Percentiles rank a stretch among this genome's conserved stretches.
These are phyloP conservation scores for Verbascum thapsus DNA, from an alignment of 257 asterid species.

Conservation along the genomic window DNA sequence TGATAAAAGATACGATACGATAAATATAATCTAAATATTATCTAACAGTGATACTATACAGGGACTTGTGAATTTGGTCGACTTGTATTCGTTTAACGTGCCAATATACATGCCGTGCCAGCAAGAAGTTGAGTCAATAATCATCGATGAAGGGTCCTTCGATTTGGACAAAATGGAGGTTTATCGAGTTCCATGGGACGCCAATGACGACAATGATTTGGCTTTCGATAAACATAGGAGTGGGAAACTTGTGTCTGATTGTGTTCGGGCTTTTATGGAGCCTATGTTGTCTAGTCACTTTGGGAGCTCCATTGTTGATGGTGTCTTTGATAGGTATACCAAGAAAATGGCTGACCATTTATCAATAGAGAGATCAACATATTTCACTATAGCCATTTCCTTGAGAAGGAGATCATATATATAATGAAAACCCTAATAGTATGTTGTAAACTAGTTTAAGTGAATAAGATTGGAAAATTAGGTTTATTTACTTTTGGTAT, in stretches of 20 bases:
- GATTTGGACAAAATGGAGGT: conserved; percentile 26
- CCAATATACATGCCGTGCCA: conserved; percentile 29
- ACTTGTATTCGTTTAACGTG: conserved; percentile 35
- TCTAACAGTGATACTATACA: not conserved
- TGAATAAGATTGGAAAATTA: too few relatives aligned
- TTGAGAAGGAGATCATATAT: conserved; percentile 8
- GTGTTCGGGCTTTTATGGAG: conserved; percentile 21
- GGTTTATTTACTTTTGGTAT: too few relatives aligned
- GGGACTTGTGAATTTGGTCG: conserved; percentile 33
- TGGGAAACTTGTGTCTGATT: not conserved
- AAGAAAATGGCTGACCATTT: conserved; percentile 13
- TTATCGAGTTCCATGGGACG: conserved; percentile 17
- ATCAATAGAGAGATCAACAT: not conserved
- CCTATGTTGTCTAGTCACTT: conserved; percentile 23
- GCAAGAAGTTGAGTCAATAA: conserved; percentile 30
- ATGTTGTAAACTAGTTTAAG: too few relatives aligned
- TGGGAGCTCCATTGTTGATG: conserved; percentile 4
- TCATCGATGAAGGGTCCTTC: conserved; percentile 35
- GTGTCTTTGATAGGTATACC: conserved; percentile 5
- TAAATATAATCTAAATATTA: too few relatives aligned
- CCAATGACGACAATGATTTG: not conserved
- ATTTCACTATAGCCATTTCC: not conserved
- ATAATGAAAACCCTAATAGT: too few relatives aligned
- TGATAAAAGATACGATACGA: too few relatives aligned
- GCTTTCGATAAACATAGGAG: conserved; percentile 9